Evolutionary conservation across 306 rosid species (phyloP).

Genomic region (Arachis hypogaea): DNA sequence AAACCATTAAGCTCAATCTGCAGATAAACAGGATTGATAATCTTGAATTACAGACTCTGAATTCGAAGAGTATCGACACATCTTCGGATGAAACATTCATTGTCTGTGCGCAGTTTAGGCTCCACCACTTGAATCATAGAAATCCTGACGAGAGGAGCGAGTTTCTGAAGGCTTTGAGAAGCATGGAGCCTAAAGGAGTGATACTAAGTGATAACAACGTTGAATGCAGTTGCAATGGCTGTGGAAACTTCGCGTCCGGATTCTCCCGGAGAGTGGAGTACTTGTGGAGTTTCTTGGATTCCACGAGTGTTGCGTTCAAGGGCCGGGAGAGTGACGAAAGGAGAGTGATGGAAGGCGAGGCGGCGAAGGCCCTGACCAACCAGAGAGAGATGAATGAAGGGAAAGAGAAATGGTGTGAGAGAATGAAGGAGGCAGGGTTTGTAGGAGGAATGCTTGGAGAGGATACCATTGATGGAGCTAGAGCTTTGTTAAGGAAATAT

Average conservation of each 20-base stretch:
- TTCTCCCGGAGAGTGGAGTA: slow-evolving; percentile 68
- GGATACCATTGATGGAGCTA: slow-evolving; percentile 72
- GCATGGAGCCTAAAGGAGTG: slow-evolving; percentile 76
- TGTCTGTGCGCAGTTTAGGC: slow-evolving; percentile 83
- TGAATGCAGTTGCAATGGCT: slow-evolving; percentile 72
- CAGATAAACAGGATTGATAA: slow-evolving; percentile 68
- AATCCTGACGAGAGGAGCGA: slow-evolving; percentile 65
- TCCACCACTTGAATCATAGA: slow-evolving; percentile 69
- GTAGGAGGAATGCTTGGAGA: slow-evolving; percentile 58
- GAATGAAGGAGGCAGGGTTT: slow-evolving; percentile 76
- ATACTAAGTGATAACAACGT: slow-evolving; percentile 76
- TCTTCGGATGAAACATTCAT: slow-evolving; percentile 62
- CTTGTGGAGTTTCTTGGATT: slow-evolving; percentile 83
- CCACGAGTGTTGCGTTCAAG: slow-evolving; percentile 80
- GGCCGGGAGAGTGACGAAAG: slow-evolving; percentile 80
- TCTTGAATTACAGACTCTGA: slow-evolving; percentile 53
- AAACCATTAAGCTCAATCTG: slow-evolving; percentile 66
- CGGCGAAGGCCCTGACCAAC: slow-evolving; percentile 72
- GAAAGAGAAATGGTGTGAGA: slow-evolving; percentile 80
- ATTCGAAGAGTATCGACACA: slow-evolving; percentile 47
- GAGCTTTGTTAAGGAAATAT: slow-evolving; percentile 85
- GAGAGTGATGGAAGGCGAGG: slow-evolving; percentile 91
- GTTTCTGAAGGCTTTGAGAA: slow-evolving; percentile 55
- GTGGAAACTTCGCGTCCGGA: slow-evolving; percentile 65
- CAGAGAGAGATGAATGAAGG: slow-evolving; percentile 75